Conservation (phyloP, 345 rosid species). For the Melaleuca quinquenervia region DNA sequence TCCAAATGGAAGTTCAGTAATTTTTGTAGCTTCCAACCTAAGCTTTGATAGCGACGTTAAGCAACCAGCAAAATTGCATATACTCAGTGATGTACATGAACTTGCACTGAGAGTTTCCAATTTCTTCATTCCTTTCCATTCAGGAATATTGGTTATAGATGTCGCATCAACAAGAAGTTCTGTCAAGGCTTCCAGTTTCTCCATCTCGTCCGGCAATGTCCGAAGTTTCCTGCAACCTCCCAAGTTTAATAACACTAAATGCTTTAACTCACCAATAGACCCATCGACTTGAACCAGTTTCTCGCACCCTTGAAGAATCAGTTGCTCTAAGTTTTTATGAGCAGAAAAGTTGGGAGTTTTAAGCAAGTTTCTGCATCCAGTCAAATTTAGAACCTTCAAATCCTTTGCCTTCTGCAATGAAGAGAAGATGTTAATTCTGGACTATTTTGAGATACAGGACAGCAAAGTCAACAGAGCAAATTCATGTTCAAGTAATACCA, state of each 20-base stretch:
- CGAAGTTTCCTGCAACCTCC: fast-evolving
- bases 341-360: neutral
- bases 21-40: fast-evolving
- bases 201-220: neutral
- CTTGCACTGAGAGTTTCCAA: neutral
- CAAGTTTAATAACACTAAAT: neutral
- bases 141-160: neutral
- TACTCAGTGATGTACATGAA: fast-evolving
- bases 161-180: neutral
- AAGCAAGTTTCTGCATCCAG: neutral
- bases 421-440: neutral
- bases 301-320: fast-evolving
- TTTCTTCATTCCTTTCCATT: neutral
- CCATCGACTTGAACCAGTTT: neutral
- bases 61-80: fast-evolving
- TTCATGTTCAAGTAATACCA: neutral
- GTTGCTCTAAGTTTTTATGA: neutral
- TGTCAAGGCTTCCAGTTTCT: no score
- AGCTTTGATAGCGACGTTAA: neutral
- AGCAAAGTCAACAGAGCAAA: neutral
- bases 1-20: neutral
- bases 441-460: neutral
- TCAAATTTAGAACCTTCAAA: neutral
- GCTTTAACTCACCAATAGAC: neutral
- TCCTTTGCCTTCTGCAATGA: neutral